phyloP scores from a whole-genome alignment of 257 asterid species.

The Solanum piurae region DNA sequence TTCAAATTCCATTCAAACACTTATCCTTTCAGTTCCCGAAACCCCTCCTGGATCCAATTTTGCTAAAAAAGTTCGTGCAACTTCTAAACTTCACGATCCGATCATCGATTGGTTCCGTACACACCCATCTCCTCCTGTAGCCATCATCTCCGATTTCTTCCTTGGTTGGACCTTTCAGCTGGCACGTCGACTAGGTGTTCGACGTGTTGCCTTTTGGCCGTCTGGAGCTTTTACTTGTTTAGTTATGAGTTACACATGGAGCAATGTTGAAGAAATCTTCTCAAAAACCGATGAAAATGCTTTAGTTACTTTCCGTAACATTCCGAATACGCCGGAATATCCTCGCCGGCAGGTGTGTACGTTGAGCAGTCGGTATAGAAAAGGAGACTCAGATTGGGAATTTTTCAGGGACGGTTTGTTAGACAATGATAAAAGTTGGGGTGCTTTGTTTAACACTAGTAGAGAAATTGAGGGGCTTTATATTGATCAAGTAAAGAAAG shows the following conservation, averaged over 20 bases:
- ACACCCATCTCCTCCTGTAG: slow-evolving; percentile 16
- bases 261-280: neutral
- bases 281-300: neutral
- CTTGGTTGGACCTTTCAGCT: slow-evolving; percentile 18
- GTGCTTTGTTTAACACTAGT: slow-evolving; percentile 10
- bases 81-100: neutral
- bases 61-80: neutral
- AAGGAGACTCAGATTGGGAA: slow-evolving; percentile 12
- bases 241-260: neutral
- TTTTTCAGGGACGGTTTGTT: neutral
- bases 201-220: slow-evolving; percentile 12
- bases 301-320: neutral
- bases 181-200: slow-evolving; percentile 9
- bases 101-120: slow-evolving; percentile 12
- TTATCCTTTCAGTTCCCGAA: slow-evolving; percentile 11
- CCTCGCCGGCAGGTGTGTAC: slow-evolving; percentile 2
- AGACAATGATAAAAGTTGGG: slow-evolving; percentile 7
- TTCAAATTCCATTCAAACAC: neutral
- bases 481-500: neutral
- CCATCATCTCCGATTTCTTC: slow-evolving; percentile 15
- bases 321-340: slow-evolving; percentile 7
- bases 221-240: slow-evolving; percentile 4
- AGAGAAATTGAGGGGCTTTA: neutral
- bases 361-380: neutral
- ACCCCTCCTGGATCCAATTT: neutral